Conservation (phyloP, 768 basidiomycete genomes). For the Phaeotremella fagi region DNA sequence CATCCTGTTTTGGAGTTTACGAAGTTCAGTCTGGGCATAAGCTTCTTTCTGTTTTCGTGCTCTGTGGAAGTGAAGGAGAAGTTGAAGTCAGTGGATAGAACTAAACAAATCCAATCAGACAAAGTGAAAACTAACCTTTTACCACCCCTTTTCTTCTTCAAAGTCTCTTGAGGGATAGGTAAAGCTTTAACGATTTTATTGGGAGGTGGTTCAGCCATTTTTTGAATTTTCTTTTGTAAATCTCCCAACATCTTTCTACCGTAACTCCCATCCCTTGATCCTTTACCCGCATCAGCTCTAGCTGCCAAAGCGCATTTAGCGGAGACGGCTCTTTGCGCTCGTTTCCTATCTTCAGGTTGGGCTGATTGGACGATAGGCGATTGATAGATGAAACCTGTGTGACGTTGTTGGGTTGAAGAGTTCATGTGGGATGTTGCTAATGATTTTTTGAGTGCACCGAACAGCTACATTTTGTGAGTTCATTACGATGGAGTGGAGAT, state of each 20-base stretch:
- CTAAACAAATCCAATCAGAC: no score
- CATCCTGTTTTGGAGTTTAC: conserved; percentile 96
- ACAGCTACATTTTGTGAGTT: conserved; percentile 57
- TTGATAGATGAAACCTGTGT: conserved; percentile 96
- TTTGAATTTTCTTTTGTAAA: conserved; percentile 87
- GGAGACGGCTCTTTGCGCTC: conserved; percentile 86
- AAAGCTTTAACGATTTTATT: conserved; percentile 88
- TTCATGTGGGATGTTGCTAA: conserved; percentile 74
- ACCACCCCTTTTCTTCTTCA: conserved; percentile 87
- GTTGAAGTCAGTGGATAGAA: no score
- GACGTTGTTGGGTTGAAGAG: conserved; percentile 74
- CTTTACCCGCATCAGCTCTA: conserved; percentile 87
- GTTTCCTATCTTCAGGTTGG: conserved; percentile 82
- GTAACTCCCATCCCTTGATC: conserved; percentile 70
- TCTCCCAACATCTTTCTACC: conserved; percentile 76
- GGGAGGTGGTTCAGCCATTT: conserved; percentile 88
- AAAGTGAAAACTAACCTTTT: conserved; percentile 61
- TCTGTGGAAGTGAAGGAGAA: no score
- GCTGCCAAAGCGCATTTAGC: conserved; percentile 87
- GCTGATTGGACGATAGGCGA: conserved; percentile 79
- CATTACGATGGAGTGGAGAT: not conserved
- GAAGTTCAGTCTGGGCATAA: conserved; percentile 90
- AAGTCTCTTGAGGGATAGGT: conserved; percentile 89
- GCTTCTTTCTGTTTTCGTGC: conserved; percentile 98
- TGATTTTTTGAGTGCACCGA: conserved; percentile 91